Conservation (phyloP, 371 early-diverging fungal genomes). For the Sporodiniella umbellata region DNA sequence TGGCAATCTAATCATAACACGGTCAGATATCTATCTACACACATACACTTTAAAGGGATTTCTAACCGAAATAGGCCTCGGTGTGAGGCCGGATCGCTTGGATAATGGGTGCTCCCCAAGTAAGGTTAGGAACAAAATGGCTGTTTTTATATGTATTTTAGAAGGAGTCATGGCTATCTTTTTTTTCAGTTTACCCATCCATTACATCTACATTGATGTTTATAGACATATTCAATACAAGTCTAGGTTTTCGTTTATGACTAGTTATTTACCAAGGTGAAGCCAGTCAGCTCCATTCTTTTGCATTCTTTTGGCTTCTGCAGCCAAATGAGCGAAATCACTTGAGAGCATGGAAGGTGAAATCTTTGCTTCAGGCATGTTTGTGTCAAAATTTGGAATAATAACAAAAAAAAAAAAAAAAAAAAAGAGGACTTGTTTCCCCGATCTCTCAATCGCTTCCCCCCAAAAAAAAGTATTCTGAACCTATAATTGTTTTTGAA, state of each 20-base stretch:
- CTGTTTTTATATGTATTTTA: slow-evolving; percentile 38
- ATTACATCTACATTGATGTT: slow-evolving; percentile 63
- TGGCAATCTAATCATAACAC: slow-evolving; percentile 78
- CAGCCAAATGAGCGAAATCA: slow-evolving; percentile 89
- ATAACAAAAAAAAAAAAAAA: not conserved
- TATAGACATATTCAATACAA: slow-evolving; percentile 1
- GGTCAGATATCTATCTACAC: not conserved
- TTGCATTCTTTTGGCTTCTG: slow-evolving; percentile 87
- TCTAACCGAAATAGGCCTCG: slow-evolving; percentile 81
- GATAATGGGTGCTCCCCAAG: slow-evolving; percentile 94
- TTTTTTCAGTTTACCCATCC: slow-evolving; percentile 65
- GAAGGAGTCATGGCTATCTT: not conserved
- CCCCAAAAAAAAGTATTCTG: too few species aligned
- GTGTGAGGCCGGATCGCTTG: slow-evolving; percentile 84
- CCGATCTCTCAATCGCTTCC: too few species aligned
- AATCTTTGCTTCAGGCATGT: slow-evolving; percentile 73
- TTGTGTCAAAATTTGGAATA: not conserved
- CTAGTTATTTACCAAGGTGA: slow-evolving; percentile 74
- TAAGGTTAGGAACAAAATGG: slow-evolving; percentile 98
- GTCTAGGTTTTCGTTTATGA: not conserved
- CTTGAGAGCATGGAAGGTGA: slow-evolving; percentile 92
- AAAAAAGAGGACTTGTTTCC: not conserved
- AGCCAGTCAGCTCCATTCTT: slow-evolving; percentile 92
- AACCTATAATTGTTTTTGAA: too few species aligned
- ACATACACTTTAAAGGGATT: not conserved